Evolutionary conservation across 352 stramenopile species (phyloP), one percentile per base, ranked within the genome.

Genomic region (Phytophthora sp.): DNA sequence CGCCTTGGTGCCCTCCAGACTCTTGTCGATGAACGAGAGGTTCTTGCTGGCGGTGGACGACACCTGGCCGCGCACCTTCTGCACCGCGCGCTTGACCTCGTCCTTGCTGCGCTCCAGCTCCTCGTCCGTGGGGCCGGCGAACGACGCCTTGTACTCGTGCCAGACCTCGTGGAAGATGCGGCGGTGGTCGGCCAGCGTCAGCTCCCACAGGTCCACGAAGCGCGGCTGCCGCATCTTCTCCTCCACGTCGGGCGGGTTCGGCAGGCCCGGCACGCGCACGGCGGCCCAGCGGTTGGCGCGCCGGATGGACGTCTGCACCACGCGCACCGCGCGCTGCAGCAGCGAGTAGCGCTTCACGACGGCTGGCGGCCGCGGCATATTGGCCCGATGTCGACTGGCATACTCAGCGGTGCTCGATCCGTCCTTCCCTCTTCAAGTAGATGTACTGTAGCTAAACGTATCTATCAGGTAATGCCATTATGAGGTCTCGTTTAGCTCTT

Each of bases 131-230:
- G 74, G 62, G 17, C 76, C 74, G 7, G 62, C 53, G 52, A 93
- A 92, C 26, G 79, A 87, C 26, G 58, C 60, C 49, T 82, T 79
- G 71, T 94, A 95, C 39, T 95, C 82, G 6, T 69, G 66, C 83
- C 84, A 95, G 7, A 87, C 82, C 32, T 91, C 78, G 38, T 56
- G 55, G 30, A 84, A 70, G 53, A 88, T 79, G 34, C 78, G 83
- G 8, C 48, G 27, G 59, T 95, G 85, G 66, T 95, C 87, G 2
- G 66, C 76, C 32, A 88, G 27, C 28, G 87, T 86, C 63, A 91
- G 78, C 62, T 93, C 83, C 84, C 84, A 95, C 42, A 95, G 74
- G 52, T 95, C 83, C 12, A 82, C 71, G 56, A 91, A 91, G 48
- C 20, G 65, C 45, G 84, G 80, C 28, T 78, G 35, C 17, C 71